These are phyloP conservation scores for Spongospora subterranea DNA, from an alignment of 208 protist genomes.

Conservation along the genomic window DNA sequence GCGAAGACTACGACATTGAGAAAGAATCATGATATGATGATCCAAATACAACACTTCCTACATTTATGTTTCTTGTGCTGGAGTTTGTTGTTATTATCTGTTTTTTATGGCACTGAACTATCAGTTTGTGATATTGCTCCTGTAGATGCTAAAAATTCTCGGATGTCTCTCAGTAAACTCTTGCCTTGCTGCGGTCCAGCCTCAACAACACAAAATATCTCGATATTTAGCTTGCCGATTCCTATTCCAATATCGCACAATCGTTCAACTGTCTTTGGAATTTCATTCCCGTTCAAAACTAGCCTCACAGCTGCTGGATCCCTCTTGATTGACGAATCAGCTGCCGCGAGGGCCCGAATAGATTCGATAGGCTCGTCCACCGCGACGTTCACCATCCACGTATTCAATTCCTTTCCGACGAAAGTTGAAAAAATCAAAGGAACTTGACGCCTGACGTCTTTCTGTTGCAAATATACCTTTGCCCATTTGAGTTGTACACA, in stretches of 20 bases:
- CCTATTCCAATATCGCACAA: neutral
- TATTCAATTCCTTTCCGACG: neutral
- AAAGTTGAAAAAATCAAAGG: neutral
- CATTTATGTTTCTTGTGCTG: no score
- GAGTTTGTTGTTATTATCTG: no score
- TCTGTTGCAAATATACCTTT: neutral
- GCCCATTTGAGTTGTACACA: neutral
- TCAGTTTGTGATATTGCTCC: neutral
- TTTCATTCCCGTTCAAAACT: neutral
- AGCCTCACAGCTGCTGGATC: neutral
- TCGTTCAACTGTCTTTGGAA: neutral
- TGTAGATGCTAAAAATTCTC: neutral
- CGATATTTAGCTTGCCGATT: neutral
- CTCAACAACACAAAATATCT: neutral
- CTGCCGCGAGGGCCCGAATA: neutral
- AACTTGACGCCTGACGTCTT: neutral
- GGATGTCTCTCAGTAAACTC: neutral
- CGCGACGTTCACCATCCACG: neutral
- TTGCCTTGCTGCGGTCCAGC: neutral
- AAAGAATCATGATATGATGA: conserved; percentile 3
- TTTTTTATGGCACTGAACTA: no score
- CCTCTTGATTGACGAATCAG: neutral
- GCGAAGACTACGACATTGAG: neutral
- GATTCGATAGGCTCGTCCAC: neutral
- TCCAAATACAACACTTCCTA: no score